phyloP scores from a whole-genome alignment of 73 alveolate species.

The Halteria grandinella region DNA sequence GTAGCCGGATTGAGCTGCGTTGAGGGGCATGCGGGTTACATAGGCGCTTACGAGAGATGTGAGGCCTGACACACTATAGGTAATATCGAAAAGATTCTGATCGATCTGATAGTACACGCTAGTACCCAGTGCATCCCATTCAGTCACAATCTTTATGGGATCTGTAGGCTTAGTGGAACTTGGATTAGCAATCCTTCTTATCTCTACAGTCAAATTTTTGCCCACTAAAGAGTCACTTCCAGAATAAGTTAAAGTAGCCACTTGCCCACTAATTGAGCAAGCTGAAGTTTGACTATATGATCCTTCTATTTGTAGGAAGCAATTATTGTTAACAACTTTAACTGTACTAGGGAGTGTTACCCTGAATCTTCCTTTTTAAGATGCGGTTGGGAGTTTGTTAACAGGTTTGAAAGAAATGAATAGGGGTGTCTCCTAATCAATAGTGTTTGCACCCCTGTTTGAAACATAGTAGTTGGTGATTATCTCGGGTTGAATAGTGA shows the following conservation, averaged over 20 bases:
- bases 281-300: neutral
- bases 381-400: conserved; percentile 45
- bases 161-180: conserved; percentile 28
- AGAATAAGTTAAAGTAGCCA: conserved; percentile 30
- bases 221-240: conserved; percentile 27
- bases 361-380: conserved; percentile 34
- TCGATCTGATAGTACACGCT: conserved; percentile 33
- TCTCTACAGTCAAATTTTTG: conserved; percentile 19
- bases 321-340: conserved; percentile 25
- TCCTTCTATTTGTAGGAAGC: conserved; percentile 50
- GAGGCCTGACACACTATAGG: conserved; percentile 2
- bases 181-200: conserved; percentile 49
- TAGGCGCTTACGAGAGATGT: neutral
- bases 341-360: conserved; percentile 53
- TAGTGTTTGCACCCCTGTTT: conserved; percentile 26
- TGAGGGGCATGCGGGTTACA: conserved; percentile 7
- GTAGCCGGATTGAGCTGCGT: conserved; percentile 16
- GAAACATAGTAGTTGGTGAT: conserved; percentile 11
- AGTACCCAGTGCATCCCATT: conserved; percentile 6
- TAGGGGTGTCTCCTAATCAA: conserved; percentile 15
- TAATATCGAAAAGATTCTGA: conserved; percentile 5
- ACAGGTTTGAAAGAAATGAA: conserved; percentile 40
- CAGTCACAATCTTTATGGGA: conserved; percentile 12
- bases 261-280: conserved; percentile 21
- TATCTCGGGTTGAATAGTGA: conserved; percentile 31